These are phyloP conservation scores for Trypanosoma cruzi DNA, from an alignment of 208 protist species.

Conservation along the genomic window DNA sequence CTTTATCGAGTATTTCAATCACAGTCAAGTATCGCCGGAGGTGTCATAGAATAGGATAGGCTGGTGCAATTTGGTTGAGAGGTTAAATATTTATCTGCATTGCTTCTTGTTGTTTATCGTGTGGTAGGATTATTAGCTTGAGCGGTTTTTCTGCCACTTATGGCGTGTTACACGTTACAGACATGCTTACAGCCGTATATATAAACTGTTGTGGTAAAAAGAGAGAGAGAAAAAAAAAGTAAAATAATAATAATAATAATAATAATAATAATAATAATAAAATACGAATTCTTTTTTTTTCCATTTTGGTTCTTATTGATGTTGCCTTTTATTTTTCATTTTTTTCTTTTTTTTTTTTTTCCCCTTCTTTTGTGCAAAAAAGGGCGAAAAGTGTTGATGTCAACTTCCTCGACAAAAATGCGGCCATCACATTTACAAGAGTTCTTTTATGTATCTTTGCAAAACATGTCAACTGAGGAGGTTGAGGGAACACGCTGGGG, in stretches of 20 bases:
- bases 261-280: too few species aligned
- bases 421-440: neutral
- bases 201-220: too few species aligned
- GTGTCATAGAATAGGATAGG: neutral
- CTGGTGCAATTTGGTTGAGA: neutral
- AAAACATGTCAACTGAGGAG: neutral
- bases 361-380: too few species aligned
- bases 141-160: neutral
- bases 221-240: too few species aligned
- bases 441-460: constrained; percentile 15
- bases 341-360: too few species aligned
- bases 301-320: too few species aligned
- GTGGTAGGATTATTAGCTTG: neutral
- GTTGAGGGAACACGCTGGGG: neutral
- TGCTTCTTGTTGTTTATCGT: neutral
- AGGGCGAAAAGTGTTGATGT: neutral
- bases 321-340: too few species aligned
- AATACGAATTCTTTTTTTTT: too few species aligned
- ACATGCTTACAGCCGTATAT: too few species aligned
- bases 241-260: too few species aligned
- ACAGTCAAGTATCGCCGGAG: neutral
- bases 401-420: neutral
- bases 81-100: neutral
- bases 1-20: neutral
- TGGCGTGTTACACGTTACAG: neutral